Percentiles rank a stretch among this genome's conserved stretches.
phyloP scores from a whole-genome alignment of 352 stramenopile genomes.

The Globisporangium cederbergense region DNA sequence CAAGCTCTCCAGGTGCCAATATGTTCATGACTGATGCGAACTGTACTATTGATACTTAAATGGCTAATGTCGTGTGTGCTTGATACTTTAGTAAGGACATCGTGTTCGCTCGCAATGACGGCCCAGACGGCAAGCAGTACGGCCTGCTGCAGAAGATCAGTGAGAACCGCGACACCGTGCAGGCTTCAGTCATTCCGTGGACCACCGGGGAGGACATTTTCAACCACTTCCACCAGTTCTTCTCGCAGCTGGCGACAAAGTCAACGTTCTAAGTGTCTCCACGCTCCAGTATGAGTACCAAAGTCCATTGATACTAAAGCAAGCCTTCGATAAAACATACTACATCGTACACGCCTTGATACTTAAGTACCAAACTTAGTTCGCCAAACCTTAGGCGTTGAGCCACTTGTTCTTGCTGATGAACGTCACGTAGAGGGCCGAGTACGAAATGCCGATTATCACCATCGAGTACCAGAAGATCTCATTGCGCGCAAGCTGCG shows the following conservation, averaged over 20 bases:
- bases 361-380: background rate
- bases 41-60: background rate
- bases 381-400: conserved; percentile 7
- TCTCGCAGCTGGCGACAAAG: background rate
- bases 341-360: background rate
- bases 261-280: background rate
- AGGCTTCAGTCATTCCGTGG: conserved; percentile 43
- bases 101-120: conserved; percentile 42
- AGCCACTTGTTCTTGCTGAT: conserved; percentile 60
- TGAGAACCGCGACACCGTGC: conserved; percentile 24
- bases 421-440: conserved; percentile 48
- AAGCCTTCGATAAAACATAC: background rate
- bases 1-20: conserved; percentile 33
- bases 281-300: background rate
- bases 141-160: conserved; percentile 36
- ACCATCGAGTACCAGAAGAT: conserved; percentile 42
- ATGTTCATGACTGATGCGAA: background rate
- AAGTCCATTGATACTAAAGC: background rate
- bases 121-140: conserved; percentile 26
- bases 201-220: conserved; percentile 50
- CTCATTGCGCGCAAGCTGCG: conserved; percentile 33
- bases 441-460: conserved; percentile 45
- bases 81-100: conserved; percentile 33
- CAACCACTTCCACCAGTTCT: conserved; percentile 29
- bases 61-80: background rate